Percentiles rank a stretch among this genome's conserved stretches.
Conservation (phyloP, 495 filamentous ascomycete genomes). For the Penicillium cinerascens region DNA sequence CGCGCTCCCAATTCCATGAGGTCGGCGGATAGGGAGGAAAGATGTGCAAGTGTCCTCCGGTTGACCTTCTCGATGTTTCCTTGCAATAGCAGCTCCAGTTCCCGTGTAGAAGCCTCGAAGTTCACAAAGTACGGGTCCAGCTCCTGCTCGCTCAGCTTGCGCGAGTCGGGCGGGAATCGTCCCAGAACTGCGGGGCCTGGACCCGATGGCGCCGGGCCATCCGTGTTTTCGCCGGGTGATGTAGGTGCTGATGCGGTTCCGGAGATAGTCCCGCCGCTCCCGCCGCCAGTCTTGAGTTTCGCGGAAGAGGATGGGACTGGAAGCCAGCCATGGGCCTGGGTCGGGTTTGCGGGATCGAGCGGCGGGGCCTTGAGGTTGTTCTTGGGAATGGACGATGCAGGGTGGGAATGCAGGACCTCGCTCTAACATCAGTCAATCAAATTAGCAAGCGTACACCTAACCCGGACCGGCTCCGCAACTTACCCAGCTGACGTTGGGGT, state of each 20-base stretch:
- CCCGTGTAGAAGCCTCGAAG: slow-evolving; percentile 83
- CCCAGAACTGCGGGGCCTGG: slow-evolving; percentile 65
- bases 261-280: slow-evolving; percentile 22
- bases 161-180: slow-evolving; percentile 78
- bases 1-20: slow-evolving; percentile 87
- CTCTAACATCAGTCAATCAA: slow-evolving; percentile 48
- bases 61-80: slow-evolving; percentile 96
- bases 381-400: slow-evolving; percentile 87
- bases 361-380: slow-evolving; percentile 90
- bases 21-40: slow-evolving; percentile 78
- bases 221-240: slow-evolving; percentile 47
- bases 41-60: slow-evolving; percentile 77
- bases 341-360: slow-evolving; percentile 85
- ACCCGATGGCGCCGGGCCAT: slow-evolving; percentile 45
- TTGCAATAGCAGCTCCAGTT: slow-evolving; percentile 79
- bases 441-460: not conserved
- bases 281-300: slow-evolving; percentile 62
- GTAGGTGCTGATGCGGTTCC: slow-evolving; percentile 48
- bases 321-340: slow-evolving; percentile 81
- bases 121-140: slow-evolving; percentile 92
- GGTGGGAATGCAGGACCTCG: slow-evolving; percentile 87
- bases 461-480: slow-evolving; percentile 5
- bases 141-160: slow-evolving; percentile 77
- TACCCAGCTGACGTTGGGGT: slow-evolving; percentile 98
- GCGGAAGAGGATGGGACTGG: slow-evolving; percentile 81